Evolutionary conservation across 768 basidiomycete species (phyloP), one percentile per base, ranked within the genome.

Genomic region (Tulasnella sp.): DNA sequence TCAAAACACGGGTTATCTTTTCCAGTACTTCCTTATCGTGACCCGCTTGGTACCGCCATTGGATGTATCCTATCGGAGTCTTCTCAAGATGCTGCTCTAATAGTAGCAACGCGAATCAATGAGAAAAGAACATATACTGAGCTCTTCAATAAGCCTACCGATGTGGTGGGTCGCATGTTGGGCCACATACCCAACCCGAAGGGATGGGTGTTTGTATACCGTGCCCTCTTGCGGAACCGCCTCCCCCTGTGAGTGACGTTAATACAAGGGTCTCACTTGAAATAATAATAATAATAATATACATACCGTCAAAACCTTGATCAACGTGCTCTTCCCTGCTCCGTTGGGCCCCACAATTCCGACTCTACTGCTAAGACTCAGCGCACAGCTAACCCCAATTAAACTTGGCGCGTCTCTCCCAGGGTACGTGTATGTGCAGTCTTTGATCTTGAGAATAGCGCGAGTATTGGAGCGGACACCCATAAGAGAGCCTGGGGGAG

Each of bases 11-110:
- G 5, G 95, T 96, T 7, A 90, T 91, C 86, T 98, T 98, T 86
- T 97, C 95, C 81, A 98, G 83, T 46, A 97, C 87, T 86, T 99
- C 97, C 82, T 96, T 93, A 88, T 99, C 97, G 86, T 97, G 94
- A 74, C 97, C 97, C 85, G 98, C 97, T 85, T 98, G 97, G 91
- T 96, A 99, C 83, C 97, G 93, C 97, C 97, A 99, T 87, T 98
- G 96, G 83, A 98, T 98, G 84, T 99, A 99, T 77, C 92, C 93
- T 80, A 97, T 94, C 36, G 97, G 95, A 6, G 96, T 97, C 87
- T 99, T 98, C 86, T 97, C 96, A 68, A 99, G 85, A 87, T 99
- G 97, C 83, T 91, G 92, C 85, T 97, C 95, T 93, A 84, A 80
- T 34, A 46, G 79, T 10, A 56, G 48, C 7, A 68, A 38, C 9